Percentiles rank a stretch among this genome's conserved stretches.
These are phyloP conservation scores for Paramarasmius palmivorus DNA, from an alignment of 1,284 basidiomycete genomes.

Conservation along the genomic window DNA sequence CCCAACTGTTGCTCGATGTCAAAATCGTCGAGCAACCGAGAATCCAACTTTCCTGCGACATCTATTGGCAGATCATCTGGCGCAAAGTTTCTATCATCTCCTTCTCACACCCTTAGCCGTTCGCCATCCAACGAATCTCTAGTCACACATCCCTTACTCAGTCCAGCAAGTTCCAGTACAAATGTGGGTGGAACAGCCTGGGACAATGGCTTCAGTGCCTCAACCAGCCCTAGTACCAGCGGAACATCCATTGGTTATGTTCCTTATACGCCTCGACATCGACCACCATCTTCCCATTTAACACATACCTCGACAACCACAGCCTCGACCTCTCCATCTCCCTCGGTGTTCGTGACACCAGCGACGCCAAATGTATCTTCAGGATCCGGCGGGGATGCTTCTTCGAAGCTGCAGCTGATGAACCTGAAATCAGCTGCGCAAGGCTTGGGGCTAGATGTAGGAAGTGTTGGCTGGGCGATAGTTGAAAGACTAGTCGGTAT, in stretches of 20 bases:
- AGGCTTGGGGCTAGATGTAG: conserved; percentile 67
- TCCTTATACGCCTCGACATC: conserved; percentile 44
- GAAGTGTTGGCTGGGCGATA: conserved; percentile 81
- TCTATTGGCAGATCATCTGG: conserved; percentile 14
- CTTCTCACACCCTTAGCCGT: conserved; percentile 8
- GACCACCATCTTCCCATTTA: conserved; percentile 52
- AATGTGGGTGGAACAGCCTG: conserved; percentile 4
- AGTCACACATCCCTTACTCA: conserved; percentile 64
- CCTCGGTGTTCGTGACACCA: conserved; percentile 30
- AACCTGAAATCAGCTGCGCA: conserved; percentile 82
- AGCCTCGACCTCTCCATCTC: conserved; percentile 29
- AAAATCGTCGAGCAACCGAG: not conserved
- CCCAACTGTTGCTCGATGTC: conserved; percentile 1
- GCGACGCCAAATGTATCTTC: conserved; percentile 39
- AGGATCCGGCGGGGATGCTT: conserved; percentile 50
- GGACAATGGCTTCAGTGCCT: conserved; percentile 13
- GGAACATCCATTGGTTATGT: conserved; percentile 32
- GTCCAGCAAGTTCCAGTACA: conserved; percentile 19
- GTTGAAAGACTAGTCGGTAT: conserved; percentile 69
- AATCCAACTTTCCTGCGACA: conserved; percentile 9
- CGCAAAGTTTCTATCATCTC: conserved; percentile 1
- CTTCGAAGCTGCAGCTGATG: conserved; percentile 73
- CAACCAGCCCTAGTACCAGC: not conserved
- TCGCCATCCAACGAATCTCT: conserved; percentile 56
- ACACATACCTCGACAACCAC: conserved; percentile 28